Conservation (phyloP, 1,284 basidiomycete genomes). For the Cystobasidium pallidum region DNA sequence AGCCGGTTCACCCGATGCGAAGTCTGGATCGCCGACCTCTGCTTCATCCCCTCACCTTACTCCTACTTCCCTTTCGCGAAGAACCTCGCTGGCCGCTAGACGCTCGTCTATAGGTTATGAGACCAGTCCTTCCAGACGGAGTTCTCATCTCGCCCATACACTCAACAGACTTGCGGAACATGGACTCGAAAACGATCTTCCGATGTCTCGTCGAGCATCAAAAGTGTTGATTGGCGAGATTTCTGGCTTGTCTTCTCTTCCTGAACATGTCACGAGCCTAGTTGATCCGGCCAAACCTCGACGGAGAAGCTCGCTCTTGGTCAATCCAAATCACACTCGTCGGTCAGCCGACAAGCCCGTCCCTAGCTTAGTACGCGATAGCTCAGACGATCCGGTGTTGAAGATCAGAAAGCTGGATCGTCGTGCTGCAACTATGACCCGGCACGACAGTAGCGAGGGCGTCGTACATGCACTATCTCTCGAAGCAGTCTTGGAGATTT, state of each 20-base stretch:
- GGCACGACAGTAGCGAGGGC: slow-evolving; percentile 19
- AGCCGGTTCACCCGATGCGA: not conserved
- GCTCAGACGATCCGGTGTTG: not conserved
- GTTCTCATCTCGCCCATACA: slow-evolving; percentile 35
- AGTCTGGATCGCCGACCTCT: slow-evolving; percentile 10
- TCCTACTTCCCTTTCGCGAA: slow-evolving; percentile 8
- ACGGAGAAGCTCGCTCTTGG: slow-evolving; percentile 30
- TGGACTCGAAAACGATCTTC: slow-evolving; percentile 24
- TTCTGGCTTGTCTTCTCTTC: slow-evolving; percentile 5
- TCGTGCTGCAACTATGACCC: slow-evolving; percentile 11
- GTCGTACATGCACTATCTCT: slow-evolving; percentile 63
- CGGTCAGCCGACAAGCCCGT: slow-evolving; percentile 16
- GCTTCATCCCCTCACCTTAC: slow-evolving; percentile 19
- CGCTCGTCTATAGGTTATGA: slow-evolving; percentile 23
- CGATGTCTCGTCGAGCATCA: slow-evolving; percentile 13
- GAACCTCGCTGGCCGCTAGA: slow-evolving; percentile 26
- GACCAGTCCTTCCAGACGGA: slow-evolving; percentile 24
- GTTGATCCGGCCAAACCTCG: not conserved
- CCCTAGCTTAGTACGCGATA: slow-evolving; percentile 6
- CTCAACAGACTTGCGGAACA: slow-evolving; percentile 22
- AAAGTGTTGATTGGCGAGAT: slow-evolving; percentile 4
- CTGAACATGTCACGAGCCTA: slow-evolving; percentile 2
- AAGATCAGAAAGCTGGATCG: slow-evolving; percentile 1
- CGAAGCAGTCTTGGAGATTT: slow-evolving; percentile 64
- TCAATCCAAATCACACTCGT: slow-evolving; percentile 12